Percentiles rank a stretch among this genome's conserved stretches.
These are phyloP conservation scores for Pinus taeda DNA, from an alignment of 75 land plant species.

Conservation along the genomic window DNA sequence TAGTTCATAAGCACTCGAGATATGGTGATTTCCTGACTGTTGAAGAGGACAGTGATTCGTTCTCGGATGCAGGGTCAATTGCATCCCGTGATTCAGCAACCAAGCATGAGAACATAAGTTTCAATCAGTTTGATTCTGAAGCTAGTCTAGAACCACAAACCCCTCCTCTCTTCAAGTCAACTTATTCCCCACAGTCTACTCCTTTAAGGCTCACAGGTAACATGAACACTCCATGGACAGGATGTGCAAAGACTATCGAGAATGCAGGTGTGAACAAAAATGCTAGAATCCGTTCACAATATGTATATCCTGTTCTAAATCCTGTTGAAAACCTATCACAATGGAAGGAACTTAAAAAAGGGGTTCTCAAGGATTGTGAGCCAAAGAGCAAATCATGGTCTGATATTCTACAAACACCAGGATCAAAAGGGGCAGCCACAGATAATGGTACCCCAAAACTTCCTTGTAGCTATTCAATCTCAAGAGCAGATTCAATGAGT, in stretches of 20 bases:
- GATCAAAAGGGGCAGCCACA: neutral
- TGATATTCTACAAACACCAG: conserved; percentile 6
- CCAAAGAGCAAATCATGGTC: neutral
- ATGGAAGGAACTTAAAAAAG: conserved; percentile 49
- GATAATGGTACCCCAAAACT: conserved; percentile 2
- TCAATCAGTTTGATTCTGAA: neutral
- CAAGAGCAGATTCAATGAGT: neutral
- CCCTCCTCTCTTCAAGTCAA: neutral
- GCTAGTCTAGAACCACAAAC: no score
- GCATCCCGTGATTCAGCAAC: conserved; percentile 17
- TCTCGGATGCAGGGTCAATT: conserved; percentile 10
- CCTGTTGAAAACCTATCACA: conserved; percentile 62
- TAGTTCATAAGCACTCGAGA: conserved; percentile 10
- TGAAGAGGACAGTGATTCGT: conserved; percentile 21
- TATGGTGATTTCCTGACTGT: conserved; percentile 34
- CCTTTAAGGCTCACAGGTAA: conserved; percentile 22
- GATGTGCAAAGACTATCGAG: conserved; percentile 11
- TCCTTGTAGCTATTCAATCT: neutral
- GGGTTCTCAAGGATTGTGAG: conserved; percentile 12
- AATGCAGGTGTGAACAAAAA: neutral
- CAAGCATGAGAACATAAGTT: conserved; percentile 17
- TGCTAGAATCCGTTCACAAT: conserved; percentile 36
- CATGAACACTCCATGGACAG: conserved; percentile 58
- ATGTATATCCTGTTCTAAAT: conserved; percentile 44
- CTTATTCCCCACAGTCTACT: neutral